Evolutionary conservation across 768 basidiomycete genomes (phyloP), one percentile per base, ranked within the genome.

Genomic region (Lentinus tigrinus): DNA sequence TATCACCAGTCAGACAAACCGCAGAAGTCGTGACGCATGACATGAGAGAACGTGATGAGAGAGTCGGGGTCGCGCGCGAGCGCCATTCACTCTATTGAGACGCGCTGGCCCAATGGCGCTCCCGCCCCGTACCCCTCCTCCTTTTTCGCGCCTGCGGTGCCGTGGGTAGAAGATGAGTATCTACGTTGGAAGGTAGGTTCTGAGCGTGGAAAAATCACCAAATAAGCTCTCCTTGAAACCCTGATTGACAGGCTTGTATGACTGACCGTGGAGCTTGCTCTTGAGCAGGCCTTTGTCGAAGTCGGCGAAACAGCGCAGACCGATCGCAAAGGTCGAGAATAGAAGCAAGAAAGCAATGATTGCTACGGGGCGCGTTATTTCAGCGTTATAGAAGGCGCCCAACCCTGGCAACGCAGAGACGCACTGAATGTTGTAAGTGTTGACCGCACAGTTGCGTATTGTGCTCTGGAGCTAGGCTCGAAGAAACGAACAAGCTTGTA

Each of bases 401-500:
- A 28, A 42, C 34, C 47, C 48, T 58, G 1, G 31, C 31, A 40
- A 60, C 47, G 27, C 19, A 21, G n/a, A 4, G 26, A 76, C 83
- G 48, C 67, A 94, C 92, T 90, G 77, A 93, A 94, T 28, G 85
- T 79, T 4, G 91, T 91, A 13, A 94, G 75, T 8, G 92, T 90
- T 51, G 84, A 86, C 52, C 91, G 80, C 19, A 91, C 93, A n/a
- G 89, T 84, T 23, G 71, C 65, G 65, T 94, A 94, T 61, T 80
- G 75, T 0, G 39, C 63, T 46, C 71, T 62, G 7, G 88, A 84
- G 3, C 66, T 60, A 3, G 90, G 89, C 24, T 83, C 74, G 68
- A 89, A 94, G 75, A 93, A 90, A 21, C 92, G 85, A 58, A 87
- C 83, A n/a, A 94, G 80, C 67, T 94, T 94, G 71, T 88, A 94